Evolutionary conservation across 2,329 filamentous ascomycete genomes (phyloP).

Genomic region (Apiospora kogelbergensis): DNA sequence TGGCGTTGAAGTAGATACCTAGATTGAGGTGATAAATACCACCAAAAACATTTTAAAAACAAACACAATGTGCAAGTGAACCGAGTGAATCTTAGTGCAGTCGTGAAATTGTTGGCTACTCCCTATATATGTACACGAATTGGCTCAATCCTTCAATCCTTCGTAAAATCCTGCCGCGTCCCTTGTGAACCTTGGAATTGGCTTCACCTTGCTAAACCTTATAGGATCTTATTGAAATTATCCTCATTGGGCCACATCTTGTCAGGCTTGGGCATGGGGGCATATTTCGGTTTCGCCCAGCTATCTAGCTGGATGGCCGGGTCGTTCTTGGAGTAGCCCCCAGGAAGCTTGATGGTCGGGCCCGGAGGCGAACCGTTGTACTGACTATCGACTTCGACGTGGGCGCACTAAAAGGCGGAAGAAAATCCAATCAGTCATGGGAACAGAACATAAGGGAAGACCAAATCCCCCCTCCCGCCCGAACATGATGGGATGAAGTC

Average conservation of each 20-base stretch:
- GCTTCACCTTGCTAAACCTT: not conserved
- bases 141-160: not conserved
- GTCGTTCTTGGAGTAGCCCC: not conserved
- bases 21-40: slow-evolving; percentile 1
- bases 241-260: slow-evolving; percentile 5
- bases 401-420: not conserved
- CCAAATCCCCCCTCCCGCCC: too few relatives aligned
- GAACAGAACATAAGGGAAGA: not conserved
- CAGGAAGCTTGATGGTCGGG: not conserved
- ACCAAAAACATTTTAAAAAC: not conserved
- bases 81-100: not conserved
- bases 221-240: slow-evolving; percentile 5
- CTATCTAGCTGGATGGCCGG: slow-evolving; percentile 2
- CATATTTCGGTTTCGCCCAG: not conserved
- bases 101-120: not conserved
- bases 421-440: not conserved
- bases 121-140: not conserved
- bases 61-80: not conserved
- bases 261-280: not conserved
- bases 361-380: not conserved
- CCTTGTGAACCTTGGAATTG: not conserved
- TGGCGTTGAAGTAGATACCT: slow-evolving; percentile 4
- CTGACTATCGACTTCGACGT: not conserved
- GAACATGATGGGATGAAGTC: not conserved
- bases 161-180: not conserved